Evolutionary conservation across 768 basidiomycete species (phyloP), one percentile per base, ranked within the genome.

Genomic region (Lactarius trivialis): DNA sequence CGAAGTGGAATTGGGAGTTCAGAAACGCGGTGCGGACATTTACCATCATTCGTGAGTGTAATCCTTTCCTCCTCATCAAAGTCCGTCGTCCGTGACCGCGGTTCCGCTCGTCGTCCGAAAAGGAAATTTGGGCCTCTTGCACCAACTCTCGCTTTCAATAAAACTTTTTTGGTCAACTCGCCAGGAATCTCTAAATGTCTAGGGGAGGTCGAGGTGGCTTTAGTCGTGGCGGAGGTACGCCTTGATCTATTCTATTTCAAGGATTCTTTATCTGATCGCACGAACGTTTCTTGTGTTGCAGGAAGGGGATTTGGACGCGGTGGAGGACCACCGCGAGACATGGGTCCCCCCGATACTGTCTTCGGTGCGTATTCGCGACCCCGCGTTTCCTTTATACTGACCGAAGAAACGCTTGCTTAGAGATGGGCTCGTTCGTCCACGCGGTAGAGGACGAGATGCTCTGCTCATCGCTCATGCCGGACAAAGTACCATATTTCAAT

Each of bases 401-500:
- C 58, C 17, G 49, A 53, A 71, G 62, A 52, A 43, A 41, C 33
- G 53, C 53, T 15, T 62, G 28, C n/a, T 30, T 68, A 97, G 95
- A 97, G 78, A 86, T 96, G 78, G 94, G 95, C 60, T 77, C 87
- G 1, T 97, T 98, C 73, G 72, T 93, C 34, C 97, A 98, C 72
- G 89, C 95, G 15, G 96, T 98, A 43, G 96, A 99, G 76, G 93
- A 92, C 63, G 95, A 99, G 73, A 98, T 99, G 96, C 81, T 99
- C 55, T 99, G 97, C 74, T 80, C 86, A 7, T 93, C 94, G 4
- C 75, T 84, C 21, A 81, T 92, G 71, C 76, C 87, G 3, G 87
- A 95, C 75, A 96, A 91, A 78, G 93, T 99, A 30, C 97, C 97
- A 0, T 96, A 94, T 75, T 99, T 99, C 83, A 99, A 99, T 74